Evolutionary conservation across 1,284 basidiomycete genomes (phyloP), one percentile per base, ranked within the genome.

Genomic region (Meripilus lineatus): DNA sequence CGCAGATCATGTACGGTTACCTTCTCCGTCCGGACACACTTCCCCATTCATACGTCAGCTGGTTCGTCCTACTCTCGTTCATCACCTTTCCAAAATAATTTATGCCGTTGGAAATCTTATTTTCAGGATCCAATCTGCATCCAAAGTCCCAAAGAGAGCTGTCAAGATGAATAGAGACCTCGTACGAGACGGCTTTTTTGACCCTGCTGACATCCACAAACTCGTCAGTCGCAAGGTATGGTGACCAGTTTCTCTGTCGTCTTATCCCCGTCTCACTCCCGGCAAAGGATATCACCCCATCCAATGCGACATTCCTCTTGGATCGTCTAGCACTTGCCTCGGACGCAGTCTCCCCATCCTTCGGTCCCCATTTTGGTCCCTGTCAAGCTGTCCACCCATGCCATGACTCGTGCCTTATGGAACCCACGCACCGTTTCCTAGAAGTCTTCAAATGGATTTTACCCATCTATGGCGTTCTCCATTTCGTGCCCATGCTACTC

Each of bases 1-100:
- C 84, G 7, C 93, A 96, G 64, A 95, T 96, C 60, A 76, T 94
- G 68, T 94, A 91, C 60, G 83, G 77, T 0, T 92, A 86, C 66
- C 70, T 95, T 23, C 63, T 90, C 24, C 72, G 85, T 21, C 92
- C 90, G 6, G 90, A 93, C 48, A 89, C 90, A 1, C 79, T 95
- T 22, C 84, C 89, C 5, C 67, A 69, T 32, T 88, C 86, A 15
- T 95, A 95, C 56, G 72, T 69, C 20, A 66, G 63, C 36, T 94
- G 92, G 90, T 89, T 50, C 36, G 75, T 58, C 11, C 6, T 5
- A 21, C 33, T 17, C 24, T 32, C 37, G 37, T 18, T 21, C 7
- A 32, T 33, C 18, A 6, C 28, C n/a, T 8, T 30, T 10, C 28
- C 28, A n/a, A 30, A 30, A 30, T 30, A 8, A n/a, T 3, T 24